Conservation (phyloP, 257 asterid species). For the Solanum gandarillasii region DNA sequence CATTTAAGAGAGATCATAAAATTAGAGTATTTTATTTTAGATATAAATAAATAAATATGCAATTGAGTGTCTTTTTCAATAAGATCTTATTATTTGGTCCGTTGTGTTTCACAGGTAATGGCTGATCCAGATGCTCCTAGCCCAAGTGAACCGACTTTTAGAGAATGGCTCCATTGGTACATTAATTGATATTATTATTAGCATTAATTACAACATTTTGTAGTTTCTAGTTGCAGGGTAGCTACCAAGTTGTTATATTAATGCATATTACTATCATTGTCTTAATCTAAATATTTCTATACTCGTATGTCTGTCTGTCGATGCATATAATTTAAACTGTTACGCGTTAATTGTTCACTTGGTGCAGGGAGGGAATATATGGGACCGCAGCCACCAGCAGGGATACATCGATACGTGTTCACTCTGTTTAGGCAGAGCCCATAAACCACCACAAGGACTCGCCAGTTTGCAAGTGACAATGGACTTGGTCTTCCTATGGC, state of each 20-base stretch:
- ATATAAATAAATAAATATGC: background rate
- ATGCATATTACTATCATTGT: background rate
- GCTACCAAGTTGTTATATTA: background rate
- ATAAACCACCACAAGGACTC: conserved; percentile 16
- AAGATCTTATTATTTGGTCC: background rate
- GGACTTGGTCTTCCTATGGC: conserved; percentile 38
- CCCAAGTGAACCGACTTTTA: conserved; percentile 36
- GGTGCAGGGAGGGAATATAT: conserved; percentile 31
- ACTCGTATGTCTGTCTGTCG: fast-evolving
- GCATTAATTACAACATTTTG: background rate
- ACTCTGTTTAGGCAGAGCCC: background rate
- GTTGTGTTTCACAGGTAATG: conserved; percentile 23
- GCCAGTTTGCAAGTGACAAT: conserved; percentile 26
- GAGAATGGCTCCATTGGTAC: conserved; percentile 57
- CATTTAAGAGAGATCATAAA: background rate
- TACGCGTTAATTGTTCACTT: background rate
- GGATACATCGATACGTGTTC: conserved; percentile 32
- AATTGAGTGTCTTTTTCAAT: background rate
- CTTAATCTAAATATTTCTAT: too few relatives aligned
- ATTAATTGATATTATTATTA: background rate
- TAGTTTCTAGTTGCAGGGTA: background rate
- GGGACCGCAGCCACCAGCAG: conserved; percentile 42
- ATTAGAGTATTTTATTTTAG: background rate
- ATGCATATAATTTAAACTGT: background rate
- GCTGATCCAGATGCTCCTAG: conserved; percentile 65